Percentiles rank a stretch among this genome's conserved stretches.
Evolutionary conservation across 2,329 filamentous ascomycete genomes (phyloP).

Genomic region (Periconia macrospinosa): DNA sequence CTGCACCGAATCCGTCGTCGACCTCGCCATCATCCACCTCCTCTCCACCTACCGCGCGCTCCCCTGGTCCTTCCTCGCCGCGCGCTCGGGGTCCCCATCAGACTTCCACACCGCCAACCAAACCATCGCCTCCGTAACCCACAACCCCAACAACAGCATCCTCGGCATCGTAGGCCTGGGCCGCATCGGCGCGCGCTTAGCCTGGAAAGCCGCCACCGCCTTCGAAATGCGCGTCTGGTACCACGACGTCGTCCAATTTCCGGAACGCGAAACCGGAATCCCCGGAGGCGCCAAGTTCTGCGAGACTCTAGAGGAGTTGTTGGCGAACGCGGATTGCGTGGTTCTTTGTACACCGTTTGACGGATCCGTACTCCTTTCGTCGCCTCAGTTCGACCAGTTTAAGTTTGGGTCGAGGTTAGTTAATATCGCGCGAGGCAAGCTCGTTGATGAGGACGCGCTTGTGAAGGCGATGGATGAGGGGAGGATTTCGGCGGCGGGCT

Average conservation of each 20-base stretch:
- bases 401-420: slow-evolving; percentile 62
- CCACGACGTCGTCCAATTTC: slow-evolving; percentile 59
- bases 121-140: slow-evolving; percentile 60
- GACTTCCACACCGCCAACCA: slow-evolving; percentile 63
- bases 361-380: slow-evolving; percentile 53
- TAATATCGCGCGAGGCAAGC: slow-evolving; percentile 66
- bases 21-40: slow-evolving; percentile 70
- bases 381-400: slow-evolving; percentile 53
- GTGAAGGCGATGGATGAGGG: slow-evolving; percentile 60
- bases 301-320: slow-evolving; percentile 54
- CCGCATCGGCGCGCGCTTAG: slow-evolving; percentile 56
- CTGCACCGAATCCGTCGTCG: slow-evolving; percentile 72
- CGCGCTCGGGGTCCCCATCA: slow-evolving; percentile 47
- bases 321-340: slow-evolving; percentile 60
- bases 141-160: slow-evolving; percentile 63
- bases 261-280: slow-evolving; percentile 49
- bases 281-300: slow-evolving; percentile 52
- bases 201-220: slow-evolving; percentile 57
- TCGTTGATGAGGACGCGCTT: slow-evolving; percentile 68
- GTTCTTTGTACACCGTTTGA: slow-evolving; percentile 64
- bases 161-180: slow-evolving; percentile 72
- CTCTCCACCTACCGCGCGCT: slow-evolving; percentile 70
- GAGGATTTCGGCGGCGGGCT: slow-evolving; percentile 54
- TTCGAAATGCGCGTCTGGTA: slow-evolving; percentile 71
- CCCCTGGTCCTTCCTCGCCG: slow-evolving; percentile 64